Evolutionary conservation across 331 rosid species (phyloP).

Genomic region (Spiraea crenata): DNA sequence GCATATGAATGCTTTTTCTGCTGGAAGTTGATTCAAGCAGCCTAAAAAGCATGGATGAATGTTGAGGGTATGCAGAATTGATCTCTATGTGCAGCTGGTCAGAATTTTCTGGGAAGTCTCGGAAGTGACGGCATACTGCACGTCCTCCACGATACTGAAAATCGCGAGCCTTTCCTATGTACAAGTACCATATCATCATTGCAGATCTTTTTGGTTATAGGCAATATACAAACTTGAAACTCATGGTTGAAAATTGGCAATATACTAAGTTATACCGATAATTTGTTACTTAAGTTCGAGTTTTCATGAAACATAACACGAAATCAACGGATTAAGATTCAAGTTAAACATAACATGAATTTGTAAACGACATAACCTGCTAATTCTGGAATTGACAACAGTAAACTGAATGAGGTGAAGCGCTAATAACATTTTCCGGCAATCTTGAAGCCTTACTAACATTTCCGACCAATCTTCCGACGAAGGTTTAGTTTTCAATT

Average conservation of each 20-base stretch:
- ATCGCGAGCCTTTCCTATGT: neutral
- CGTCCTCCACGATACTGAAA: conserved; percentile 2
- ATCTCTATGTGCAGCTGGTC: conserved; percentile 13
- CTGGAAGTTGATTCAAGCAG: conserved; percentile 27
- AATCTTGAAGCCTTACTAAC: too few relatives aligned
- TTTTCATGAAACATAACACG: neutral
- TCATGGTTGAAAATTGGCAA: neutral
- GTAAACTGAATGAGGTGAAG: too few relatives aligned
- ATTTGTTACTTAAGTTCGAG: neutral
- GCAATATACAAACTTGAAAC: neutral
- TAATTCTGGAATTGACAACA: too few relatives aligned
- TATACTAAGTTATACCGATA: too few relatives aligned
- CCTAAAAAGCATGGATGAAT: conserved; percentile 16
- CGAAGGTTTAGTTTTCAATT: neutral
- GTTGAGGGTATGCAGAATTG: conserved; percentile 22
- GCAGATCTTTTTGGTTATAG: neutral
- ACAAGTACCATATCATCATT: neutral
- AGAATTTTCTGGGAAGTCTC: conserved; percentile 21
- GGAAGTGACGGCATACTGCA: conserved; percentile 10
- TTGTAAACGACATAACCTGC: neutral
- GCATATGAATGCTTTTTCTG: conserved; percentile 2
- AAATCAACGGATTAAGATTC: neutral
- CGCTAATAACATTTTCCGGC: too few relatives aligned
- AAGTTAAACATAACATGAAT: neutral
- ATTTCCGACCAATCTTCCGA: too few relatives aligned